Base-by-base conservation (phyloP, 192 early-diverging fungal genomes). In the Coemansia sp. region DNA sequence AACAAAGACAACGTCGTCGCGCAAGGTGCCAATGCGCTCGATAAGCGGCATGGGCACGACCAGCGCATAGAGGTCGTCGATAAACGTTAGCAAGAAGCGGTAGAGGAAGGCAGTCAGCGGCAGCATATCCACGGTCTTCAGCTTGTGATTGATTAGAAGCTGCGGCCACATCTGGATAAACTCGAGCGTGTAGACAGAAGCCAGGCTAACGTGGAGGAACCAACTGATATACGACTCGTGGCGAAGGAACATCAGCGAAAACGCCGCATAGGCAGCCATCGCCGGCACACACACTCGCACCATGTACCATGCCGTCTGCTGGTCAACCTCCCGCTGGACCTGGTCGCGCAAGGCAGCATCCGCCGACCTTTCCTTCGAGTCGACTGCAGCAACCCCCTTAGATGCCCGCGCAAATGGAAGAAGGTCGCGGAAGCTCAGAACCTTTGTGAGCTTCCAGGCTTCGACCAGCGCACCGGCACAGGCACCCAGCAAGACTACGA, bases 91-190 rank as follows among this genome's bases (percentile, higher is more conserved):
- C 37, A 86, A 62, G 65, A 83, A 81, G 10, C 79, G 82, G 63
- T 85, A 87, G 31, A 80, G 69, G 60, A 87, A 87, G 5, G 86
- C 74, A 13, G 74, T 68, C 56, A 83, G 68, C 53, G 86, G 85
- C 71, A 87, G 73, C 73, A 83, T 81, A 28, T 85, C 86, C 14
- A 87, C 86, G 0, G 83, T 74, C 35, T 71, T 78, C 21, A 86
- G 77, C 38, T 67, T 76, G 65, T 87, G 84, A 75, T 87, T 87
- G 66, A 87, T 79, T 8, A 85, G 67, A 23, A 87, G 76, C 70
- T 87, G 86, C 3, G 86, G 86, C 71, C 76, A 74, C 84, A 87
- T 85, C 42, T 77, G 71, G 42, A 87, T 71, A 65, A 87, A 87
- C 62, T 83, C 86, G 46, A 87, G 79, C 53, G 77, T 59, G 57